Evolutionary conservation across 805 yeast species (phyloP).

Genomic region (Metschnikowia drakensbergensis): DNA sequence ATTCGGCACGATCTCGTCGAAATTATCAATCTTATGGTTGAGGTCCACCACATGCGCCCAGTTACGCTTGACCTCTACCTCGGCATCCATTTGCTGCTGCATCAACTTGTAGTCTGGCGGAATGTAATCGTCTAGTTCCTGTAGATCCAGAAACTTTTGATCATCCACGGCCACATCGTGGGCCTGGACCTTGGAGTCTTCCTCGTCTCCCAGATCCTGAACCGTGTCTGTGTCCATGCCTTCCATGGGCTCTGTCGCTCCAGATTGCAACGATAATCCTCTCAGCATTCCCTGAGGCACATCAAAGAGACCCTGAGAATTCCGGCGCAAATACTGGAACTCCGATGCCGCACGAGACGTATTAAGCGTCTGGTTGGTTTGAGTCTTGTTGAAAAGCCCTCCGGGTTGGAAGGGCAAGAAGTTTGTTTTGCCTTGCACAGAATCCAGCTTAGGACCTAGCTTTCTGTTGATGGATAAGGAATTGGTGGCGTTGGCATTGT

Average conservation of each 20-base stretch:
- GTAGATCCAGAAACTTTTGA: conserved; percentile 14
- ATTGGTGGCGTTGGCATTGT: conserved; percentile 58
- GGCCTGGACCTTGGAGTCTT: not conserved
- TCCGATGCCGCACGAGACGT: conserved; percentile 12
- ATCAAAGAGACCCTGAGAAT: conserved; percentile 71
- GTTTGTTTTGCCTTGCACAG: conserved; percentile 65
- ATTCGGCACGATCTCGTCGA: conserved; percentile 82
- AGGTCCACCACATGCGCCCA: conserved; percentile 97
- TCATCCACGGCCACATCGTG: not conserved
- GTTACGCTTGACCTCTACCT: conserved; percentile 42
- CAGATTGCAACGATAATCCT: conserved; percentile 46
- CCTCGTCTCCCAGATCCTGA: conserved; percentile 1
- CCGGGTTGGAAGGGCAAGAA: conserved; percentile 93
- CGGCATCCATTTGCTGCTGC: conserved; percentile 22
- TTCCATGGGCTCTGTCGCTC: conserved; percentile 4
- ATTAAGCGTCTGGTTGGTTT: conserved; percentile 15
- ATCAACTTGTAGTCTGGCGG: conserved; percentile 32
- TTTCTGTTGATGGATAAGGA: conserved; percentile 72
- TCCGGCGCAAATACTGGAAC: conserved; percentile 52
- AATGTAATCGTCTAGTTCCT: conserved; percentile 45
- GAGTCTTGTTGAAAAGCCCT: conserved; percentile 44
- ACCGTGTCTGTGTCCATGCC: conserved; percentile 8
- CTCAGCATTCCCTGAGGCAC: conserved; percentile 78
- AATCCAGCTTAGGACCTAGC: conserved; percentile 56
- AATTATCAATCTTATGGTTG: conserved; percentile 77